Base-by-base conservation (phyloP, 208 protist species). In the Polymyxa betae region DNA sequence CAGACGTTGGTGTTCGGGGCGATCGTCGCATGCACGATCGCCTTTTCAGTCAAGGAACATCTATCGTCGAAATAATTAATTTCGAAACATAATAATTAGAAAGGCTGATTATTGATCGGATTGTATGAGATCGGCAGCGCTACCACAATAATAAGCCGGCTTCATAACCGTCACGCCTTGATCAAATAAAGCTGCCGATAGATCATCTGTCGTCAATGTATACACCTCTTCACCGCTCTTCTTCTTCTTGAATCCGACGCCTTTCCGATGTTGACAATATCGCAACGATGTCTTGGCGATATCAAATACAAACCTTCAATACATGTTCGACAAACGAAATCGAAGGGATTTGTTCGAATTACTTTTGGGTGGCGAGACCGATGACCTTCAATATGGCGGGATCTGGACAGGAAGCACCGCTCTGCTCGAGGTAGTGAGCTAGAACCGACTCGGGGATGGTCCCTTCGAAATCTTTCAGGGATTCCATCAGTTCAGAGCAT, bases 381-480 rank as follows among this genome's bases (percentile, higher is more conserved):
- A 82, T 82, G 10, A 82, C 40, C n/a, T 82, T 82, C 5, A 5
- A 16, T 43, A n/a, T 43, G 12, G 5, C 35, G 35, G 72, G 72
- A 82, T 82, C 72, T 5, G 72, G 72, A 43, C 72, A 82, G 16
- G 35, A 5, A 43, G 16, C 5, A 12, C 72, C 72, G n/a, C 72
- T 45, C 72, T 82, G n/a, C 72, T 82, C 16, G 5, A 82, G n/a
- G 35, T 82, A 82, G 35, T 82, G 72, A 35, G 10, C 12, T 43
- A 82, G n/a, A n/a, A 82, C 72, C 72, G 72, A n/a, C 16, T 82
- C 72, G 12, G 72, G 72, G n/a, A 82, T 82, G 72, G 72, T 82
- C 35, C 72, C 72, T n/a, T 82, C 72, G 72, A 82, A 82, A 35
- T 43, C 72, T 45, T 82, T 43, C 72, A 82, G 72, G 16, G n/a